A percentile compares a stretch with the other conserved stretches of the same genome.
These are phyloP conservation scores for Phaeoacremonium minimum DNA, from an alignment of 2,329 filamentous ascomycete genomes.

Conservation along the genomic window DNA sequence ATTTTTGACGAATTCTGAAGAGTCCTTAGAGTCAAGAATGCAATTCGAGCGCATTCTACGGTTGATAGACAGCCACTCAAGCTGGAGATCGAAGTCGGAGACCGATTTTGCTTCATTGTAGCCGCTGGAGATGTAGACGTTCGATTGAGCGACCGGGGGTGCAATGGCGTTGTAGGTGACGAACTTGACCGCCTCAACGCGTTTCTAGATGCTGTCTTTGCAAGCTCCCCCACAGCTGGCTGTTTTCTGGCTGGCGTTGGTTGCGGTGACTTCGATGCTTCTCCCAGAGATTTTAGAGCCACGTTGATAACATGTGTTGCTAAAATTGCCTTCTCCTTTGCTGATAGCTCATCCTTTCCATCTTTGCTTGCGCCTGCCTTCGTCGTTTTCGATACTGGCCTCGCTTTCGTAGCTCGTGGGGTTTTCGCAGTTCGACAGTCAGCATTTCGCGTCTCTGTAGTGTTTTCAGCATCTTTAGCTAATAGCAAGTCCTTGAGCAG, in stretches of 20 bases:
- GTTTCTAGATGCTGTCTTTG: slow-evolving; percentile 32
- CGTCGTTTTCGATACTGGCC: slow-evolving; percentile 18
- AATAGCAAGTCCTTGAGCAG: slow-evolving; percentile 40
- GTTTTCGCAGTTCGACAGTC: slow-evolving; percentile 16
- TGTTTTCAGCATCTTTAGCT: slow-evolving; percentile 21
- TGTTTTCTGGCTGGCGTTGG: slow-evolving; percentile 23
- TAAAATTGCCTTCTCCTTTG: slow-evolving; percentile 60
- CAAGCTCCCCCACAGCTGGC: slow-evolving; percentile 24
- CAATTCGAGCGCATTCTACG: slow-evolving; percentile 65
- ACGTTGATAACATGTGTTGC: slow-evolving; percentile 72
- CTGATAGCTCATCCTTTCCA: slow-evolving; percentile 36
- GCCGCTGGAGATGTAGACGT: slow-evolving; percentile 48
- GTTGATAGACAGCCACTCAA: slow-evolving; percentile 47
- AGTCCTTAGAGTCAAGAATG: slow-evolving; percentile 60
- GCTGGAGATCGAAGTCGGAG: slow-evolving; percentile 14
- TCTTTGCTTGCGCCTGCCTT: slow-evolving; percentile 20
- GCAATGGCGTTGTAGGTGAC: slow-evolving; percentile 56
- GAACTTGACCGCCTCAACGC: slow-evolving; percentile 51
- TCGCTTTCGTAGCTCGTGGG: slow-evolving; percentile 14
- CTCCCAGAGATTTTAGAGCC: slow-evolving; percentile 63
- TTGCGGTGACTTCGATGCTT: slow-evolving; percentile 52
- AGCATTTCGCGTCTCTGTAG: slow-evolving; percentile 1
- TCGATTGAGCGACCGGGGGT: slow-evolving; percentile 57
- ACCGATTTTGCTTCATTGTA: slow-evolving; percentile 24
- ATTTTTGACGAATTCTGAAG: slow-evolving; percentile 50